Conservation (phyloP, 495 filamentous ascomycete species). For the Apiosordaria backusii region DNA sequence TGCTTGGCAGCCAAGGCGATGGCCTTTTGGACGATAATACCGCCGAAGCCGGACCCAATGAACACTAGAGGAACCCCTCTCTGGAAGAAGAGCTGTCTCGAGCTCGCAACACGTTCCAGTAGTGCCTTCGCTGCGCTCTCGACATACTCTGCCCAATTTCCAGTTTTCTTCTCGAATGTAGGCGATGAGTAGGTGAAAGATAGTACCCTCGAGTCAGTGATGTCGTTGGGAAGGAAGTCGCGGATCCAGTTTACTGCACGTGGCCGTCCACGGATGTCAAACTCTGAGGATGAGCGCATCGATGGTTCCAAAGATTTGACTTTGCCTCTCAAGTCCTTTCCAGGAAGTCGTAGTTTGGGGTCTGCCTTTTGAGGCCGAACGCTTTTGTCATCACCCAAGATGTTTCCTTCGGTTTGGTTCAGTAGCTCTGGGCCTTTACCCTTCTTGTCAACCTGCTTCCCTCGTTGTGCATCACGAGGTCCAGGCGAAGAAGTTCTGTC, state of each 20-base stretch:
- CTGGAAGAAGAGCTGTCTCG: neutral
- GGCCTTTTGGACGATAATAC: neutral
- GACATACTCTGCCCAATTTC: neutral
- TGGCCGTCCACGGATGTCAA: neutral
- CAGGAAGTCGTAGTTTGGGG: neutral
- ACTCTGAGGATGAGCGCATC: neutral
- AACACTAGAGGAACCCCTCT: neutral
- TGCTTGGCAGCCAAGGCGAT: neutral
- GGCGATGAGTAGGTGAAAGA: conserved; percentile 10
- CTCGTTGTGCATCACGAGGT: neutral
- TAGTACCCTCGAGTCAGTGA: conserved; percentile 10
- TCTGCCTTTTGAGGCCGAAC: neutral
- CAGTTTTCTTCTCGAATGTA: conserved; percentile 1
- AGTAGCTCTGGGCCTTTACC: neutral
- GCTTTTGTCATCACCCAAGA: no score
- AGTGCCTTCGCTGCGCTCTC: neutral
- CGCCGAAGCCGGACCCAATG: neutral
- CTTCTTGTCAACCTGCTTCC: neutral
- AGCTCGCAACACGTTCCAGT: neutral
- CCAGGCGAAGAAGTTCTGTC: neutral
- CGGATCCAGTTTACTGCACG: conserved; percentile 14
- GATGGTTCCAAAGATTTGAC: neutral
- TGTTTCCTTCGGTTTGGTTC: neutral
- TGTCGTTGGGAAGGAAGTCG: conserved; percentile 12
- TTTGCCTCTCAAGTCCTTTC: neutral